A percentile compares a stretch with the other conserved stretches of the same genome.
These are phyloP conservation scores for Drechslerella stenobrocha DNA, from an alignment of 2,329 filamentous ascomycete species.

Conservation along the genomic window DNA sequence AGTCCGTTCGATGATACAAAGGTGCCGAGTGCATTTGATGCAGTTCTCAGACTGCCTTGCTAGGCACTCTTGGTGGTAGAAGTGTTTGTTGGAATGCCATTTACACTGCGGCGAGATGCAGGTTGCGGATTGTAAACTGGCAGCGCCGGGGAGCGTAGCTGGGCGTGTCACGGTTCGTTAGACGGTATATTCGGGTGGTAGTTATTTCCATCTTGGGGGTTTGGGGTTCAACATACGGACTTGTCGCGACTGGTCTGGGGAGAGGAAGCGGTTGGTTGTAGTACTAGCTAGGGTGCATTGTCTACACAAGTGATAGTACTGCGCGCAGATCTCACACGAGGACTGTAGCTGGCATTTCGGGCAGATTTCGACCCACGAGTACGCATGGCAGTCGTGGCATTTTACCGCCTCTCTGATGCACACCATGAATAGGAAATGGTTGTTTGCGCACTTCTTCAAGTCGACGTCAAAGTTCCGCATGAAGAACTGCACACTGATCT, in stretches of 20 bases:
- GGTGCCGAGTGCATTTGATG: slow-evolving; percentile 19
- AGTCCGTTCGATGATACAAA: slow-evolving; percentile 28
- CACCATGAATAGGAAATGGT: slow-evolving; percentile 33
- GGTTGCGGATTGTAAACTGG: slow-evolving; percentile 12
- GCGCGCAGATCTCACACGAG: slow-evolving; percentile 38
- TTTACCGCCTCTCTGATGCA: slow-evolving; percentile 26
- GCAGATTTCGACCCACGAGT: slow-evolving; percentile 17
- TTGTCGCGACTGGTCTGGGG: too few relatives aligned
- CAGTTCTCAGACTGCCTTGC: slow-evolving; percentile 25
- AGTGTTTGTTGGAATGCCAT: slow-evolving; percentile 45
- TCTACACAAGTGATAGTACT: slow-evolving; percentile 9
- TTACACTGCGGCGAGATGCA: slow-evolving; percentile 33
- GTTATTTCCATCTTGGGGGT: too few relatives aligned
- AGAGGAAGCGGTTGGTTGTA: too few relatives aligned
- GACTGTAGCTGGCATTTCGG: slow-evolving; percentile 37
- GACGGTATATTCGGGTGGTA: too few relatives aligned
- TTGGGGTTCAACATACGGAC: too few relatives aligned
- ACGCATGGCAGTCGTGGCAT: slow-evolving; percentile 16
- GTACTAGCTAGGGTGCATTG: slow-evolving; percentile 12
- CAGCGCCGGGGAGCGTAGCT: background rate
- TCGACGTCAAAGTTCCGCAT: slow-evolving; percentile 41
- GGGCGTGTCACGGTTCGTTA: background rate
- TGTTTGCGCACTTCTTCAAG: slow-evolving; percentile 23
- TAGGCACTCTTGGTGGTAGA: slow-evolving; percentile 26
- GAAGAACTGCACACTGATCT: slow-evolving; percentile 33